Conservation (phyloP, 1,284 basidiomycete species). For the Phellopilus nigrolimitatus region DNA sequence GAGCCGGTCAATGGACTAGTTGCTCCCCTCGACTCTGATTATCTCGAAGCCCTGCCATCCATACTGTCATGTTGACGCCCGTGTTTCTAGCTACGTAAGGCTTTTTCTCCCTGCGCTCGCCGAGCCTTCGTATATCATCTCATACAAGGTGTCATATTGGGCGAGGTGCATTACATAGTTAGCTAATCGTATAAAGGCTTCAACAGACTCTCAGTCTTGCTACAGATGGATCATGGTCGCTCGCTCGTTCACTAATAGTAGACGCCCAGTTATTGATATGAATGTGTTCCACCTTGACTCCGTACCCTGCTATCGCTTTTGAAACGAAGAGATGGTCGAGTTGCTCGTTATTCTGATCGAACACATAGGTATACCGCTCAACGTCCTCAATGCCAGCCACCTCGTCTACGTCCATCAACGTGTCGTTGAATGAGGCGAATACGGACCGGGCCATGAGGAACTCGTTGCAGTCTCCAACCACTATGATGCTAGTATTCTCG, state of each 20-base stretch:
- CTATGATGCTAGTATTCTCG: constrained; percentile 44
- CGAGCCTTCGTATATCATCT: no score
- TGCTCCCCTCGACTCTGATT: constrained; percentile 31
- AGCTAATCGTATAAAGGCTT: not conserved
- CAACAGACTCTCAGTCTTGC: constrained; percentile 43
- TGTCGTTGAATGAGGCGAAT: constrained; percentile 40
- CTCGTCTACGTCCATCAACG: constrained; percentile 49
- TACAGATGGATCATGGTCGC: constrained; percentile 59
- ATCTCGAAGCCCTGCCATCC: constrained; percentile 27
- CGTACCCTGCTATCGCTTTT: constrained; percentile 38
- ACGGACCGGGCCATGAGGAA: constrained; percentile 49
- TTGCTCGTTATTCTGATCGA: constrained; percentile 54
- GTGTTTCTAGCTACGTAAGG: no score
- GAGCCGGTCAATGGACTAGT: constrained; percentile 37
- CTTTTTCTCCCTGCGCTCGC: no score
- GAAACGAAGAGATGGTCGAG: constrained; percentile 58
- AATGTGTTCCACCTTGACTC: constrained; percentile 48
- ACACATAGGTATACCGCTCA: constrained; percentile 60
- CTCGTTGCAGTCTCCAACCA: constrained; percentile 65
- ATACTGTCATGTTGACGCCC: not conserved
- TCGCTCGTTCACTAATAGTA: constrained; percentile 37
- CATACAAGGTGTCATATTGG: no score
- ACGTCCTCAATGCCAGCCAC: constrained; percentile 40
- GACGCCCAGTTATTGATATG: constrained; percentile 58
- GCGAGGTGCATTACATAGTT: not conserved